Conservation (phyloP, 148 eudicot genomes). For the Rhododendron mucronatum region DNA sequence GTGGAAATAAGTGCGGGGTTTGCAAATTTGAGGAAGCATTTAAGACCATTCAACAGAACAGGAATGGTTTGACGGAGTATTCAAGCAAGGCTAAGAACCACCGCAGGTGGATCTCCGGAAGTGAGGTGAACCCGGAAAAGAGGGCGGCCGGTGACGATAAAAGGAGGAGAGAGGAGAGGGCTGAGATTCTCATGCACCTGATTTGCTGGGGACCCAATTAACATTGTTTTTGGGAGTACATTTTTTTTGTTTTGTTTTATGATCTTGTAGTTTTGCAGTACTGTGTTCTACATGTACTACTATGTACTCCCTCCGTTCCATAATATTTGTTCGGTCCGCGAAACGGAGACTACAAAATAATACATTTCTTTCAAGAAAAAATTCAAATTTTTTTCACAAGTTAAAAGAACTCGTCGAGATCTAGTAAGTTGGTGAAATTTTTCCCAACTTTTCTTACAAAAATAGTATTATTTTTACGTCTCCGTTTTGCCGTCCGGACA, state of each 20-base stretch:
- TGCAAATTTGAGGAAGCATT: slow-evolving; percentile 28
- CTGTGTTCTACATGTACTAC: neutral
- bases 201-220: slow-evolving; percentile 34
- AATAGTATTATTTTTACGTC: too few relatives aligned
- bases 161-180: slow-evolving; percentile 19
- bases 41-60: slow-evolving; percentile 4
- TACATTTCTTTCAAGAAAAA: too few relatives aligned
- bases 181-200: slow-evolving; percentile 23
- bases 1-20: neutral
- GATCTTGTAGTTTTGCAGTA: too few relatives aligned
- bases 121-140: neutral
- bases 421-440: too few relatives aligned
- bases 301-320: too few relatives aligned
- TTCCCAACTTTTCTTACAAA: too few relatives aligned
- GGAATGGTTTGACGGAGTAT: neutral
- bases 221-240: neutral
- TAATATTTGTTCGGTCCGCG: too few relatives aligned
- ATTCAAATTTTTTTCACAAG: too few relatives aligned
- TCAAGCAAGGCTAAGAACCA: neutral
- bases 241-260: too few relatives aligned
- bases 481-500: too few relatives aligned
- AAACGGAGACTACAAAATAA: too few relatives aligned
- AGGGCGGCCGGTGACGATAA: neutral
- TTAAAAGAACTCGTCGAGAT: too few relatives aligned
- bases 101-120: neutral